phyloP scores from a whole-genome alignment of 1,284 basidiomycete genomes.

The Ceratobasidium sp. region DNA sequence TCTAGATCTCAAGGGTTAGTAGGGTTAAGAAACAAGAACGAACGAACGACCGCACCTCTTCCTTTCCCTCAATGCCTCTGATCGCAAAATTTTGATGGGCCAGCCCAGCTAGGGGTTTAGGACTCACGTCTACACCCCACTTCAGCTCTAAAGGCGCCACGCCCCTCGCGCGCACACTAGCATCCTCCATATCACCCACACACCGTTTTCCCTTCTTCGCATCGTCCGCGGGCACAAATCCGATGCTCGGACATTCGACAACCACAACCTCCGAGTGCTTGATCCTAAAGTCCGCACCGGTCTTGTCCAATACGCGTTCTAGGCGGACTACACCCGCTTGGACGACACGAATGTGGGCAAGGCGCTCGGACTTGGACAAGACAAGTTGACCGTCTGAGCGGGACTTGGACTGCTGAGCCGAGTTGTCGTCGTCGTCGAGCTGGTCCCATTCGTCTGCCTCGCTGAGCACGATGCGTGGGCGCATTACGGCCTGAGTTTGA shows the following conservation, averaged over 20 bases:
- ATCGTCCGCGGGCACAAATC: constrained; percentile 64
- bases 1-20: constrained; percentile 33
- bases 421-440: constrained; percentile 64
- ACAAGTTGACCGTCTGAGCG: constrained; percentile 48
- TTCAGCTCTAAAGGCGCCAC: constrained; percentile 81
- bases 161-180: constrained; percentile 76
- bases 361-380: constrained; percentile 75
- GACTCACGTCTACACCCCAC: constrained; percentile 71
- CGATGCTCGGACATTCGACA: constrained; percentile 82
- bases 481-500: constrained; percentile 6
- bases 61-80: constrained; percentile 80
- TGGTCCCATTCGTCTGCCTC: constrained; percentile 50
- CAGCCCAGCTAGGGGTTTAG: constrained; percentile 57
- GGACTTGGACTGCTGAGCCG: constrained; percentile 63
- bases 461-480: constrained; percentile 47
- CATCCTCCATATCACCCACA: constrained; percentile 71
- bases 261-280: constrained; percentile 77
- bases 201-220: constrained; percentile 68
- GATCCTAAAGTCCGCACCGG: constrained; percentile 69
- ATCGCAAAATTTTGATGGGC: constrained; percentile 75
- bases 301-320: constrained; percentile 76
- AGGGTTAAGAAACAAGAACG: constrained; percentile 45
- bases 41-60: constrained; percentile 41
- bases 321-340: constrained; percentile 79
- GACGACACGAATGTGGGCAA: constrained; percentile 76